Percentiles rank a stretch among this genome's conserved stretches.
Conservation (phyloP, 2,329 filamentous ascomycete genomes). For the Arachnomyces sp. region DNA sequence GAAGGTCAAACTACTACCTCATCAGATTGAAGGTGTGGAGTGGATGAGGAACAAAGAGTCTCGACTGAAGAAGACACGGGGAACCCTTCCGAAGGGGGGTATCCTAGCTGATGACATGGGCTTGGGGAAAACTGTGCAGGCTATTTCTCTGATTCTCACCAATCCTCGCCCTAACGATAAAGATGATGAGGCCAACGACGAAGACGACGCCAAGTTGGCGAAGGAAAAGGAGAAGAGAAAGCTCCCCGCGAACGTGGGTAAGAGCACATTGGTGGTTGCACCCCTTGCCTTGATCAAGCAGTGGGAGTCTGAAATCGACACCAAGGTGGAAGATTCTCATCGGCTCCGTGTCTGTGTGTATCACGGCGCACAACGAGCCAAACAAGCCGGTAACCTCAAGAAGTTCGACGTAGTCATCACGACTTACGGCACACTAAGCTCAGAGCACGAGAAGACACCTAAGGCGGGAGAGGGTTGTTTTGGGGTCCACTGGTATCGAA, state of each 20-base stretch:
- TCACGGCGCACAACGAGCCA: slow-evolving; percentile 78
- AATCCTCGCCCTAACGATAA: slow-evolving; percentile 59
- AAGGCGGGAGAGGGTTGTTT: slow-evolving; percentile 68
- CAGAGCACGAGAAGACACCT: slow-evolving; percentile 68
- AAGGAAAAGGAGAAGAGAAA: slow-evolving; percentile 44
- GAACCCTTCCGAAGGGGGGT: slow-evolving; percentile 74
- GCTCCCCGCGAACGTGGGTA: slow-evolving; percentile 60
- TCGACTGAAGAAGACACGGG: slow-evolving; percentile 71
- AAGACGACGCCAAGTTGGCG: slow-evolving; percentile 39
- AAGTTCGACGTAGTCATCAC: slow-evolving; percentile 93
- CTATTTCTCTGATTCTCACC: slow-evolving; percentile 75
- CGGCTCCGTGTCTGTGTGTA: slow-evolving; percentile 77
- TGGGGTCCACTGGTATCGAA: slow-evolving; percentile 85
- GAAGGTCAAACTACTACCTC: slow-evolving; percentile 78
- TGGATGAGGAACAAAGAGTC: slow-evolving; percentile 96
- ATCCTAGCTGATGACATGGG: slow-evolving; percentile 96
- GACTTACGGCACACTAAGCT: slow-evolving; percentile 90
- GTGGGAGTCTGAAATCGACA: slow-evolving; percentile 88
- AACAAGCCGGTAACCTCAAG: slow-evolving; percentile 65
- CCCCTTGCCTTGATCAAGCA: slow-evolving; percentile 91
- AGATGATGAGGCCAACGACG: slow-evolving; percentile 40
- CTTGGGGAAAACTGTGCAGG: slow-evolving; percentile 90
- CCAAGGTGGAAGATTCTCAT: slow-evolving; percentile 64
- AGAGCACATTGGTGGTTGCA: slow-evolving; percentile 82
- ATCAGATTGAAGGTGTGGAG: slow-evolving; percentile 85